Evolutionary conservation across 2,329 filamentous ascomycete genomes (phyloP).

Genomic region (Pezizomycotina sp.): DNA sequence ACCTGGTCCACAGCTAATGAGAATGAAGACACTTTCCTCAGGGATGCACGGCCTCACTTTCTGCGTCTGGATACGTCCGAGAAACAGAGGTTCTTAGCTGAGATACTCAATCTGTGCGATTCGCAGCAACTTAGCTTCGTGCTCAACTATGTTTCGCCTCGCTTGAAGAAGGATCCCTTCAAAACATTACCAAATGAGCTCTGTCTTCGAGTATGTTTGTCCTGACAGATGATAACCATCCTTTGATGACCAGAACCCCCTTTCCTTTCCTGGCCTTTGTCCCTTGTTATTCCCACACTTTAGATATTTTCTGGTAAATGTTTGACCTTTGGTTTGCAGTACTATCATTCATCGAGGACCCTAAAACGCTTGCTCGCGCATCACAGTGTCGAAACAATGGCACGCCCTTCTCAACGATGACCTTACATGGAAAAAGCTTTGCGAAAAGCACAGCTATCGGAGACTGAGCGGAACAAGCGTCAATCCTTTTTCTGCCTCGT

Average conservation of each 20-base stretch:
- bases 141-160: conserved; percentile 82
- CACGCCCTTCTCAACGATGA: conserved; percentile 85
- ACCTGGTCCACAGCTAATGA: conserved; percentile 26
- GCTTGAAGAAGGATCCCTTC: conserved; percentile 93
- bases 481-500: conserved; percentile 12
- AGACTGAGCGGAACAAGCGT: conserved; percentile 26
- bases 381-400: conserved; percentile 93
- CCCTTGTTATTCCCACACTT: background rate
- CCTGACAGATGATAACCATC: background rate
- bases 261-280: background rate
- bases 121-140: conserved; percentile 92
- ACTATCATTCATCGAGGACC: conserved; percentile 91
- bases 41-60: conserved; percentile 25
- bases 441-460: conserved; percentile 83
- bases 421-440: conserved; percentile 95
- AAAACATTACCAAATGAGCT: conserved; percentile 81
- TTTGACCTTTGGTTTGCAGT: conserved; percentile 40
- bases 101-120: conserved; percentile 83
- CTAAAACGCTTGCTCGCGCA: conserved; percentile 77
- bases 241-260: conserved; percentile 11
- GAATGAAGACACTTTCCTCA: conserved; percentile 25
- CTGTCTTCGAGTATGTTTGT: conserved; percentile 57
- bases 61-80: conserved; percentile 25
- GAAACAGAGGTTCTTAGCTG: conserved; percentile 41
- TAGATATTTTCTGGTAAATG: background rate